These are phyloP conservation scores for Gossypium schwendimanii DNA, from an alignment of 441 rosid genomes.

Conservation along the genomic window DNA sequence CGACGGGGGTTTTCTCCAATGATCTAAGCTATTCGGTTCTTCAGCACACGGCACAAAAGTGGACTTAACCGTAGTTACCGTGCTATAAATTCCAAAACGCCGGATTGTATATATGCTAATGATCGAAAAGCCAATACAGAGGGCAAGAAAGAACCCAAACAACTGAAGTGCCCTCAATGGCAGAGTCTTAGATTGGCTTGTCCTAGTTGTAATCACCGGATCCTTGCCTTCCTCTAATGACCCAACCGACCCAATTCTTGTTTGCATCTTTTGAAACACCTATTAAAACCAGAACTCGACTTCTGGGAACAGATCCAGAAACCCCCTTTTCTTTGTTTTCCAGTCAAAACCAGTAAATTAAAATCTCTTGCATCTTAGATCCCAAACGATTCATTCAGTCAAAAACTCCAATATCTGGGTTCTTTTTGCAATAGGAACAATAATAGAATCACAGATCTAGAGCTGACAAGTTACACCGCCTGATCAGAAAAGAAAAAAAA, in stretches of 20 bases:
- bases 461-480: not conserved
- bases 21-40: slow-evolving; percentile 33
- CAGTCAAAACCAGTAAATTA: slow-evolving; percentile 1
- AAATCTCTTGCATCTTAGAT: slow-evolving; percentile 4
- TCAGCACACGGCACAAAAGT: slow-evolving; percentile 44
- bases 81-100: slow-evolving; percentile 47
- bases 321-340: not conserved
- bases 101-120: slow-evolving; percentile 62
- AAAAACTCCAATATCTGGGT: not conserved
- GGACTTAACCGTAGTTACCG: slow-evolving; percentile 39
- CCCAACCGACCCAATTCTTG: slow-evolving; percentile 32
- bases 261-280: slow-evolving; percentile 34
- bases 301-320: slow-evolving; percentile 22
- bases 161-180: slow-evolving; percentile 47
- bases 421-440: not conserved
- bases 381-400: not conserved
- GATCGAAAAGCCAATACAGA: slow-evolving; percentile 49
- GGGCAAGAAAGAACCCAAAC: slow-evolving; percentile 46
- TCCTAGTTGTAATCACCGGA: slow-evolving; percentile 26
- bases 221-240: slow-evolving; percentile 71
- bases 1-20: slow-evolving; percentile 57
- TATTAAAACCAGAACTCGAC: slow-evolving; percentile 15
- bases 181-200: slow-evolving; percentile 41
- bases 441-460: slow-evolving; percentile 21
- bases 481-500: not conserved